Evolutionary conservation across 2,329 filamentous ascomycete genomes (phyloP).

Genomic region (Colletotrichum lini): DNA sequence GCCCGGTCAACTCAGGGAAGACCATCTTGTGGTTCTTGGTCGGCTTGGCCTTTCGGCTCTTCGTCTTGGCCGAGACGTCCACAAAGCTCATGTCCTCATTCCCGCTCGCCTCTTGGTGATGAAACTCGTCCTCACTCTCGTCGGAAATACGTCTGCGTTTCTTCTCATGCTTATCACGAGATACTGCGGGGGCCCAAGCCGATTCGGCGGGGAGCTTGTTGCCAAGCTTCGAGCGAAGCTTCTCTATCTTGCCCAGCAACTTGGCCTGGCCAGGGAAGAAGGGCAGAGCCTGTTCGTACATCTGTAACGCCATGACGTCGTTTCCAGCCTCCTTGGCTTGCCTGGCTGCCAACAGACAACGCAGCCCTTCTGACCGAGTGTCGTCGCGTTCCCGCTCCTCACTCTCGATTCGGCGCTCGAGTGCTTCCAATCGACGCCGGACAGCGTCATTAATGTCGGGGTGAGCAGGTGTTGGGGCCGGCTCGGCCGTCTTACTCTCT

Average conservation of each 20-base stretch:
- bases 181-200: conserved; percentile 1
- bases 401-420: conserved; percentile 86
- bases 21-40: conserved; percentile 46
- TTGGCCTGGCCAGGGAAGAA: conserved; percentile 91
- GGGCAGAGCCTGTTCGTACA: conserved; percentile 87
- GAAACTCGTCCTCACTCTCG: conserved; percentile 57
- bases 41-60: conserved; percentile 50
- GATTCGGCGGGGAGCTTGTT: conserved; percentile 39
- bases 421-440: conserved; percentile 83
- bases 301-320: conserved; percentile 81
- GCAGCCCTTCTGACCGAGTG: conserved; percentile 83
- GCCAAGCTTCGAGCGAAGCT: conserved; percentile 68
- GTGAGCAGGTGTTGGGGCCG: conserved; percentile 52
- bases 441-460: conserved; percentile 81
- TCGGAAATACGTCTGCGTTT: conserved; percentile 43
- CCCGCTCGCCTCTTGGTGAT: conserved; percentile 56
- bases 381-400: conserved; percentile 74
- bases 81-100: conserved; percentile 57
- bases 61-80: conserved; percentile 48
- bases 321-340: conserved; percentile 90
- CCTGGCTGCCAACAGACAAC: conserved; percentile 89
- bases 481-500: conserved; percentile 69
- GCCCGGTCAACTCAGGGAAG: conserved; percentile 59
- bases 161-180: conserved; percentile 42
- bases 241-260: conserved; percentile 78